Evolutionary conservation across 805 yeast species (phyloP), one percentile per base, ranked within the genome.

Genomic region (Huiozyma naganishii): DNA sequence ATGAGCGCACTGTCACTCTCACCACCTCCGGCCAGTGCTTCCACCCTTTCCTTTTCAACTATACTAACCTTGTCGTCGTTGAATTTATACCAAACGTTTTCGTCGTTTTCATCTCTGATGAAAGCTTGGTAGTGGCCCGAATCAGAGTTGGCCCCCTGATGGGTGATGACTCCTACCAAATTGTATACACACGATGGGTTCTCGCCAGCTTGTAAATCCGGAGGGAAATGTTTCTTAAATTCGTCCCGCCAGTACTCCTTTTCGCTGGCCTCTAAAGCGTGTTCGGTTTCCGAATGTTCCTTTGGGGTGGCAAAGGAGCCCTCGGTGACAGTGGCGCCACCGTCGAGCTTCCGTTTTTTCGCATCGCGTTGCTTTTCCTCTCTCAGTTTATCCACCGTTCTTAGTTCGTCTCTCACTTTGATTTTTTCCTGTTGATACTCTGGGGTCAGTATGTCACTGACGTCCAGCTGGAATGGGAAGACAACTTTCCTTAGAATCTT

Each of bases 121-220:
- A 85, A 92, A 29, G 90, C 80, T 66, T 89, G 97, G 65, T 92
- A 92, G 65, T 92, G 99, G 12, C 99, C 99, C 29, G 95, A 83
- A 62, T 92, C 97, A 0, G 97, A 96, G 37, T 89, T 79, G 6
- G 95, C 80, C 41, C 99, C 99, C 58, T 82, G 83, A 66, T 92
- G 99, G 1, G 97, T 87, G 47, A 92, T 77, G 27, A 92, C 76
- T 1, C 95, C 87, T 34, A 71, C 68, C 51, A 92, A 74, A 51
- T 87, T 88, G 59, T 92, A 92, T 34, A 92, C 76, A 1, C 92
- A 86, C 0, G 94, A 80, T 6, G 95, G 90, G 58, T 90, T 88
- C 55, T 83, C 87, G 13, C 89, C 85, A 7, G 62, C 59, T 36
- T 59, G 58, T 45, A 74, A 65, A 43, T 71, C 73, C 29, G 69